Base-by-base conservation (phyloP, 331 rosid species). In the Pyrus hybrid region DNA sequence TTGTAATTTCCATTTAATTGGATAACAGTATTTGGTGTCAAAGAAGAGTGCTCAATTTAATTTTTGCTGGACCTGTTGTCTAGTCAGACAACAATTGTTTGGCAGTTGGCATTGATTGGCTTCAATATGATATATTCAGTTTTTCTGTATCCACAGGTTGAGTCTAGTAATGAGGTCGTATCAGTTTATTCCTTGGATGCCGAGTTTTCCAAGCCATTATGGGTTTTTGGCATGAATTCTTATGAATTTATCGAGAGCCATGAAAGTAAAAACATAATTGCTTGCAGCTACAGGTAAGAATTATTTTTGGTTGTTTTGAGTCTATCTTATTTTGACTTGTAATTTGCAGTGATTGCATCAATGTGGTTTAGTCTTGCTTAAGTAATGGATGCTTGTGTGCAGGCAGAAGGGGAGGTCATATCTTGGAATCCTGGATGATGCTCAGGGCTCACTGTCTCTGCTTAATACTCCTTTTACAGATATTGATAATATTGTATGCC, bases 381-480 rank as follows among this genome's bases (percentile, higher is more conserved):
- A 47, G 45, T 41, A 66, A 72, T 74, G 54, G 68, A 22, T 68
- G 56, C 65, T 83, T 82, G 45, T 66, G 6, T 90, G 85, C 80
- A 94, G 99, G 89, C 85, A 86, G 75, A 81, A 82, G 16, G 99
- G 99, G 63, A 87, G 75, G 80, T 92, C 99, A 73, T 90, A 90
- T 86, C 89, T 92, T 75, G 99, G 91, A 77, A 79, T 95, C 85
- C 71, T 92, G 64, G 91, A 95, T 81, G 88, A 79, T 77, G 85
- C 28, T 71, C 83, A 85, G 80, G 81, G 84, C 85, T 84, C 91
- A 41, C 76, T 84, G 25, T 86, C 83, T 63, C 58, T 84, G 75
- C 90, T 95, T 64, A 88, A 90, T 78, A 83, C 90, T 83, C 97
- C 99, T 77, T 92, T 84, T 88, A 95, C 97, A 8, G 93, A 90